Percentiles rank a stretch among this genome's conserved stretches.
These are phyloP conservation scores for Posidonia australis DNA, from an alignment of 106 monocot genomes.

Conservation along the genomic window DNA sequence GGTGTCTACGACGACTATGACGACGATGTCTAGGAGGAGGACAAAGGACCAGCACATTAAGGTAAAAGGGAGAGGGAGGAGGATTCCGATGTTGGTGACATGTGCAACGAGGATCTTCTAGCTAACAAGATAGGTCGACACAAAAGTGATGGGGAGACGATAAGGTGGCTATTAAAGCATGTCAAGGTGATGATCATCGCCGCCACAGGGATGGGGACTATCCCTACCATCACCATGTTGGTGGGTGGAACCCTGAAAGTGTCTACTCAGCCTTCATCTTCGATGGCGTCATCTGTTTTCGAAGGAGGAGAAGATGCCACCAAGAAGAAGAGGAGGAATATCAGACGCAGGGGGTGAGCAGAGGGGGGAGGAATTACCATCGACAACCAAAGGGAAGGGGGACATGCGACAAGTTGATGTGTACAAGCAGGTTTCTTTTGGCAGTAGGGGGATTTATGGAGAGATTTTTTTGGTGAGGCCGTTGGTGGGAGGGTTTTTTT, in stretches of 20 bases:
- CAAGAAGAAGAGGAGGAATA: background rate
- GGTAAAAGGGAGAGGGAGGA: conserved; percentile 20
- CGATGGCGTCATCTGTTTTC: background rate
- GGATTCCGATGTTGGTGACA: conserved; percentile 20
- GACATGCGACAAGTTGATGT: no score
- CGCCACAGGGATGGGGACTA: conserved; percentile 23
- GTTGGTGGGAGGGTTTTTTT: no score
- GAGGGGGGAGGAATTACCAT: no score
- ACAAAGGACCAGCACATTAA: conserved; percentile 25
- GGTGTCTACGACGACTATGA: background rate
- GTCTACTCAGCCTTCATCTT: conserved; percentile 18
- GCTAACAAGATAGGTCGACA: conserved; percentile 17
- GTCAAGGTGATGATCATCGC: conserved; percentile 21
- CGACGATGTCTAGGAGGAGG: background rate
- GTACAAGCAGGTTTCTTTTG: no score
- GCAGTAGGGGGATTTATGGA: no score
- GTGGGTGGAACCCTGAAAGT: conserved; percentile 17
- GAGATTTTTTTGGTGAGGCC: no score
- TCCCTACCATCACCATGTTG: conserved; percentile 27
- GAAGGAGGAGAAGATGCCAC: background rate
- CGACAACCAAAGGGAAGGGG: no score
- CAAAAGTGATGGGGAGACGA: conserved; percentile 28
- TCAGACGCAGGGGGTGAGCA: conserved; percentile 7
- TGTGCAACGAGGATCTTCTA: conserved; percentile 26
- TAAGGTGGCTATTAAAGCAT: conserved; percentile 22